Evolutionary conservation across 75 land plant species (phyloP), one percentile per base, ranked within the genome.

Genomic region (Cupressus sempervirens): DNA sequence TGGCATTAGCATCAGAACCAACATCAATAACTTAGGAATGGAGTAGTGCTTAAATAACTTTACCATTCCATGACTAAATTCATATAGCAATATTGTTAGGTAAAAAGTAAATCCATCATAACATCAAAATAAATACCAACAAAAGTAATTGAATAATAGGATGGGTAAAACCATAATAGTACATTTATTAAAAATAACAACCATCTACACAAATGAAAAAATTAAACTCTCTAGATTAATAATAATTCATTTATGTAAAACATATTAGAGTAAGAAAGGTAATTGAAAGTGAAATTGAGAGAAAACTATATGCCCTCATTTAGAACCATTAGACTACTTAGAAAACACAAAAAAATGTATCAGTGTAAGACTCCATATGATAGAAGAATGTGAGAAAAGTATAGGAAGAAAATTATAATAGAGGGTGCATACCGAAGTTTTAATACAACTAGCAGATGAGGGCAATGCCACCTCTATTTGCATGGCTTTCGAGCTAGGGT

Each of bases 401-500:
- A 41, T 26, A 77, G 43, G 15, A 14, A 3, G 32, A 18, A 7
- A 45, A 15, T 26, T 43, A 79, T n/a, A 79, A 43, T 4, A 79
- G 46, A n/a, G 10, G 81, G 14, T 79, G 30, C 81, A 16, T 88
- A 93, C 95, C 91, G 83, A 73, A 32, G 88, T 80, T 68, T 54
- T 80, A 80, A 53, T 86, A 32, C 90, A 88, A 88, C 88, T 87
- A 87, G 84, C 75, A 30, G 90, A 29, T 29, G 65, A 89, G 13
- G 89, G 88, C 38, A 87, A 84, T 15, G 74, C n/a, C n/a, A n/a
- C 58, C 81, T 93, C 97, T 16, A 67, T 52, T 79, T 93, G 95
- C 53, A 83, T 86, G 23, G 84, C 54, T 43, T 87, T 34, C 41
- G 72, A 84, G 7, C 62, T 46, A 53, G 85, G 90, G 52, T 93